A percentile compares a stretch with the other conserved stretches of the same genome.
These are phyloP conservation scores for Phalaenopsis hybrid DNA, from an alignment of 116 monocot genomes.

Conservation along the genomic window DNA sequence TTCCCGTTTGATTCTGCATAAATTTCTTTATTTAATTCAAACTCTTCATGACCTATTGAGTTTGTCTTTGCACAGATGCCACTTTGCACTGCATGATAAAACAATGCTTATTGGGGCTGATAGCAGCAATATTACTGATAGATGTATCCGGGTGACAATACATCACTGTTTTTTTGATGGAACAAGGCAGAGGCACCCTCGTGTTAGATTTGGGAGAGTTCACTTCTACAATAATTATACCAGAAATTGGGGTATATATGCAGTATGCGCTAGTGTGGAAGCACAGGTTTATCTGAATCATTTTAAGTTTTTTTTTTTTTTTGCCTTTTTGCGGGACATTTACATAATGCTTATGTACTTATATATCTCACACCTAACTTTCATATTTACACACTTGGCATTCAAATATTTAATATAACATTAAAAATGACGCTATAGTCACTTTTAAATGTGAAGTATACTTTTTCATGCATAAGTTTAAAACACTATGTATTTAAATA, in stretches of 20 bases:
- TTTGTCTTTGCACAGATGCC: conserved; percentile 44
- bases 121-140: conserved; percentile 42
- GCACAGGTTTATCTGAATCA: conserved; percentile 44
- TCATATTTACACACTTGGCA: no score
- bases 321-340: neutral
- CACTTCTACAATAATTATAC: conserved; percentile 93
- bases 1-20: neutral
- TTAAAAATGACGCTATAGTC: no score
- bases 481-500: no score
- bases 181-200: conserved; percentile 74
- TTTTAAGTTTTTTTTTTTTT: neutral
- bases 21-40: neutral
- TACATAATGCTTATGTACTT: no score
- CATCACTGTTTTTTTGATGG: conserved; percentile 96
- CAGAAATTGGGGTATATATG: conserved; percentile 90
- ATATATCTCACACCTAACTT: no score
- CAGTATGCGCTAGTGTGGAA: conserved; percentile 90
- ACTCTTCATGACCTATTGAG: neutral
- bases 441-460: no score
- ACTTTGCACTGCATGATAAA: conserved; percentile 69
- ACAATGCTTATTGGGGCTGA: conserved; percentile 73
- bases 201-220: conserved; percentile 80
- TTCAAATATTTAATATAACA: no score
- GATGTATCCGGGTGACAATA: conserved; percentile 79
- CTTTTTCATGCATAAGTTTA: no score